These are phyloP conservation scores for Vigna radiata DNA, from an alignment of 306 rosid species.

Conservation along the genomic window DNA sequence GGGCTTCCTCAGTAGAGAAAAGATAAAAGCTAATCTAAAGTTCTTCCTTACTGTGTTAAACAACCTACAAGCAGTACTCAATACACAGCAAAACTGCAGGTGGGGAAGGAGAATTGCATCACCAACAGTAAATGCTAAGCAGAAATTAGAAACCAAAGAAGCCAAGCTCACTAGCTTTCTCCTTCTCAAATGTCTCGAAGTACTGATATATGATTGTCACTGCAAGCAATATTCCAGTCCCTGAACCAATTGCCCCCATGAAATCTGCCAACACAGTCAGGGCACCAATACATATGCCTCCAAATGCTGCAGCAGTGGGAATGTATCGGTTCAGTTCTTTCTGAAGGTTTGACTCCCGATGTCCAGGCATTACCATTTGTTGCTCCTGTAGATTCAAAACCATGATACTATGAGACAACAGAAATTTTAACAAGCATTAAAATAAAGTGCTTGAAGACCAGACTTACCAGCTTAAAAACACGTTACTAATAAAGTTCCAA, in stretches of 20 bases:
- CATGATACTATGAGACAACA: background rate
- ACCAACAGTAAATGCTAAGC: conserved; percentile 26
- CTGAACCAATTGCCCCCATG: conserved; percentile 79
- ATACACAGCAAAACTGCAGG: conserved; percentile 55
- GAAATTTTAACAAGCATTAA: background rate
- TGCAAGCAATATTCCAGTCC: conserved; percentile 73
- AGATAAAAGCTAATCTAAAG: conserved; percentile 50
- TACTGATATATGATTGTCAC: conserved; percentile 73
- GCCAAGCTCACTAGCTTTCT: conserved; percentile 74
- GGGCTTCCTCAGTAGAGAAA: conserved; percentile 28
- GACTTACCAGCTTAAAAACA: background rate
- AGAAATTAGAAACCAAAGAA: conserved; percentile 62
- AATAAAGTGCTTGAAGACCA: background rate
- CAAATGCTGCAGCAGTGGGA: conserved; percentile 73
- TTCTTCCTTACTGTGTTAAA: conserved; percentile 50
- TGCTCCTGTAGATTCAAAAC: conserved; percentile 57
- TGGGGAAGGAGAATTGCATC: conserved; percentile 39
- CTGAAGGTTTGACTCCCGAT: conserved; percentile 68
- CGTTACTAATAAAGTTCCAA: background rate
- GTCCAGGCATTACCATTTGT: conserved; percentile 83
- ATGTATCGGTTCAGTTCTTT: conserved; percentile 70
- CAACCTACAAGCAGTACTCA: conserved; percentile 53
- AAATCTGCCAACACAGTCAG: conserved; percentile 78
- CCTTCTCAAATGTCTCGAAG: conserved; percentile 73
- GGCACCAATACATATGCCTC: conserved; percentile 81